Evolutionary conservation across 2,329 filamentous ascomycete genomes (phyloP).

Genomic region (Malbranchea cinnamomea): DNA sequence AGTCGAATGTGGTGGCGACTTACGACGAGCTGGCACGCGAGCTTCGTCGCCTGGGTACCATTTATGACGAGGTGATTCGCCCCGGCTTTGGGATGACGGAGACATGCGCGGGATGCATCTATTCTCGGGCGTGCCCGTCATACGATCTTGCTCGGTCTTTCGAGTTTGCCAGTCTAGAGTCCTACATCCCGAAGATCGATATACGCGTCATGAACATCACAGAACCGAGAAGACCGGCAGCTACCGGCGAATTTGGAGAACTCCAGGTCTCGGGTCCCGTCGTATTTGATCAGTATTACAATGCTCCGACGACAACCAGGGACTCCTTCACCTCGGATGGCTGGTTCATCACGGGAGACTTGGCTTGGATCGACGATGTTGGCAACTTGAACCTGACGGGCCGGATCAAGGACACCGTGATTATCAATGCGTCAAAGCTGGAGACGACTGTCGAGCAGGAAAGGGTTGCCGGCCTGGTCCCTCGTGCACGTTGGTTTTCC

Average conservation of each 20-base stretch:
- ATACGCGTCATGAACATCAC: constrained; percentile 13
- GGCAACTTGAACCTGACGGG: constrained; percentile 27
- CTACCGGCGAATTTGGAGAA: constrained; percentile 12
- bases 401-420: constrained; percentile 30
- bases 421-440: constrained; percentile 36
- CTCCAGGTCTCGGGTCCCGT: constrained; percentile 24
- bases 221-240: constrained; percentile 14
- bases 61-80: constrained; percentile 20
- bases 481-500: constrained; percentile 29
- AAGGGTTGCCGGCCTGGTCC: constrained; percentile 12
- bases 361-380: constrained; percentile 17
- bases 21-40: constrained; percentile 12
- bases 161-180: constrained; percentile 27
- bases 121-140: constrained; percentile 25
- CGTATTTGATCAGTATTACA: constrained; percentile 13
- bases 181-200: constrained; percentile 11
- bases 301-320: constrained; percentile 9
- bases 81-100: constrained; percentile 39
- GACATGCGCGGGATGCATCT: constrained; percentile 37
- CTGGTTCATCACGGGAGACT: constrained; percentile 15
- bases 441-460: constrained; percentile 26
- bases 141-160: constrained; percentile 20
- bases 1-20: constrained; percentile 31
- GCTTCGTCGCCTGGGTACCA: constrained; percentile 21
- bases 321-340: constrained; percentile 12